Percentiles rank a stretch among this genome's conserved stretches.
These are phyloP conservation scores for Neurospora sp. DNA, from an alignment of 495 filamentous ascomycete genomes.

Conservation along the genomic window DNA sequence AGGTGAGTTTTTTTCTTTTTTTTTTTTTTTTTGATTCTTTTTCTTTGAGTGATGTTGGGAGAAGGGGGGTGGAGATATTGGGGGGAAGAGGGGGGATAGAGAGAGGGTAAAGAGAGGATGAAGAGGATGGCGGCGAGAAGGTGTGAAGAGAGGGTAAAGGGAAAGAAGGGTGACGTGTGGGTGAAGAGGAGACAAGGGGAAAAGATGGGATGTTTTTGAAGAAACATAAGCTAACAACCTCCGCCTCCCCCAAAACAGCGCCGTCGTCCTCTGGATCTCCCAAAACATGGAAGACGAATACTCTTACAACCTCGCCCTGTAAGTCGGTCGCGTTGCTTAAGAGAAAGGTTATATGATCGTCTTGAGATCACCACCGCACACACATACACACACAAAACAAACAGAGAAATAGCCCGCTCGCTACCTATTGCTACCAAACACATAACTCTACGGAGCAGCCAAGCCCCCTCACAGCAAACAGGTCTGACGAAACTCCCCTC, in stretches of 20 bases:
- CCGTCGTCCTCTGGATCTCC: slow-evolving; percentile 65
- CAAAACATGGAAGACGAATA: slow-evolving; percentile 99
- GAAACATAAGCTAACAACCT: background rate
- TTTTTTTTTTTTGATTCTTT: background rate
- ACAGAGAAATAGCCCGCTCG: background rate
- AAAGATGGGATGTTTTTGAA: background rate
- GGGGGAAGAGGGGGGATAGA: no score
- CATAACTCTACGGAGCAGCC: background rate
- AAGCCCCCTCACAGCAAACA: background rate
- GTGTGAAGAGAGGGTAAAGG: background rate
- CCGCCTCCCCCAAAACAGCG: background rate
- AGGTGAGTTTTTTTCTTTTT: slow-evolving; percentile 47
- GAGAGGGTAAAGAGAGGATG: background rate
- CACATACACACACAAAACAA: background rate
- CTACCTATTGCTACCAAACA: background rate
- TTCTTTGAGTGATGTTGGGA: no score
- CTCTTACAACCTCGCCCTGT: slow-evolving; percentile 88
- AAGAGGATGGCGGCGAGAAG: background rate
- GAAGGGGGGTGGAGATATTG: no score
- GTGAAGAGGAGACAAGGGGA: background rate
- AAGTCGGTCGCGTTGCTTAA: slow-evolving; percentile 10
- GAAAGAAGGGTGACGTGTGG: background rate
- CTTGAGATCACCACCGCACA: background rate
- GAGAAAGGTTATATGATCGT: background rate
- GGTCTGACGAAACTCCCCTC: background rate